Evolutionary conservation across 176 grass and related monocot genomes (phyloP).

Genomic region (Poa annua): DNA sequence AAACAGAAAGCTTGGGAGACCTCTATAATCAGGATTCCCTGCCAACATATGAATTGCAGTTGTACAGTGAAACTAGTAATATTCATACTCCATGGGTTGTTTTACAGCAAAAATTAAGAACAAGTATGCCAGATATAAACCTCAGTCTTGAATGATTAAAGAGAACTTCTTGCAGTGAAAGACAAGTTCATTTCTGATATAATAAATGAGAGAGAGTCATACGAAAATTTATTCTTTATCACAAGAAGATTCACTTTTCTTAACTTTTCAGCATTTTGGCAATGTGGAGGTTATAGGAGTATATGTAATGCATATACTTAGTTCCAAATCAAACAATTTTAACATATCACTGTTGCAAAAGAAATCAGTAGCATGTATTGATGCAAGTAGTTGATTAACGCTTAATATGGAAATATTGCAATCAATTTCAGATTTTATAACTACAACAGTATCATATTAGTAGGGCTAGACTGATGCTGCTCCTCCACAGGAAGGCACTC

Average conservation of each 20-base stretch:
- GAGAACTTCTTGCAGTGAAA: background rate
- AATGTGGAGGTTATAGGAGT: slow-evolving; percentile 24
- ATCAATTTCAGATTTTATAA: slow-evolving; percentile 25
- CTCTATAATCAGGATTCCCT: slow-evolving; percentile 80
- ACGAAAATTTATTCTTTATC: background rate
- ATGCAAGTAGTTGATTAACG: slow-evolving; percentile 3
- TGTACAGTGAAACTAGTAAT: slow-evolving; percentile 23
- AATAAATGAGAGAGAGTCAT: background rate
- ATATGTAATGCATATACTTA: slow-evolving; percentile 13
- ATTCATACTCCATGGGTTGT: background rate
- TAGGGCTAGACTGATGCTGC: slow-evolving; percentile 3
- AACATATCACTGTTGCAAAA: background rate
- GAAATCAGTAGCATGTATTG: background rate
- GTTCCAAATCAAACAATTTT: slow-evolving; percentile 16
- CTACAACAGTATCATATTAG: background rate
- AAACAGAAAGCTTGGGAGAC: slow-evolving; percentile 83
- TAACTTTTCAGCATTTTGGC: background rate
- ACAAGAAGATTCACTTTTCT: slow-evolving; percentile 15
- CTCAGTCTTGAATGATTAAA: slow-evolving; percentile 5
- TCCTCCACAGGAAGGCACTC: background rate
- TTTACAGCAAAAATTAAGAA: background rate
- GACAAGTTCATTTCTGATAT: slow-evolving; percentile 11
- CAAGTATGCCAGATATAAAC: background rate
- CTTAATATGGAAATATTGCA: background rate
- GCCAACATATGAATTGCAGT: slow-evolving; percentile 12